Percentiles rank a stretch among this genome's conserved stretches.
Conservation (phyloP, 306 rosid genomes). For the Adenanthera pavonina region DNA sequence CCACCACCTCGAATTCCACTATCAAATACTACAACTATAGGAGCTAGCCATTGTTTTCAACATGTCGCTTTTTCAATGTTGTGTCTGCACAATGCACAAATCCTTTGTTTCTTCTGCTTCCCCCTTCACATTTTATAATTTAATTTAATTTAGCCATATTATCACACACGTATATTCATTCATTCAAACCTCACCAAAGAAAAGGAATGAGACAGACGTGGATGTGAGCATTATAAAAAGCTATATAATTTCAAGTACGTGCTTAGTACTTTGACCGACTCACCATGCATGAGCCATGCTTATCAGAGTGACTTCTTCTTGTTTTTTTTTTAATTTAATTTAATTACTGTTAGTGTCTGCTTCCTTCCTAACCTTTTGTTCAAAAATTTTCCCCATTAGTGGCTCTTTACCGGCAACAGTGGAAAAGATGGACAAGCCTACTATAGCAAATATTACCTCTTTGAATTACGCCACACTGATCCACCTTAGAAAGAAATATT, state of each 20-base stretch:
- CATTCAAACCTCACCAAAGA: background rate
- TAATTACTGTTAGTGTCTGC: too few relatives aligned
- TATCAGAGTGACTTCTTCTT: background rate
- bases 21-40: conserved; percentile 1
- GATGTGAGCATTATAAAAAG: background rate
- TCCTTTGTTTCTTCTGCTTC: background rate
- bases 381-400: background rate
- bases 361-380: too few relatives aligned
- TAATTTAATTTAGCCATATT: too few relatives aligned
- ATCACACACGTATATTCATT: too few relatives aligned
- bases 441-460: too few relatives aligned
- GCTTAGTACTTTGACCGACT: background rate
- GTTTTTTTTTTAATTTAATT: too few relatives aligned
- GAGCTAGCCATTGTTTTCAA: conserved; percentile 52
- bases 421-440: background rate
- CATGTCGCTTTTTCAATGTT: conserved; percentile 33
- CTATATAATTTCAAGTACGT: background rate
- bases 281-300: background rate
- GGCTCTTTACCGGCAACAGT: background rate
- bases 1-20: conserved; percentile 39
- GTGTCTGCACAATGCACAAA: conserved; percentile 27
- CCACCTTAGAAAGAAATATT: too few relatives aligned
- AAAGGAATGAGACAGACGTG: background rate
- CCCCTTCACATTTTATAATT: background rate
- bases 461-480: too few relatives aligned